These are phyloP conservation scores for Pseudogymnoascus pannorum DNA, from an alignment of 2,329 filamentous ascomycete genomes.

Conservation along the genomic window DNA sequence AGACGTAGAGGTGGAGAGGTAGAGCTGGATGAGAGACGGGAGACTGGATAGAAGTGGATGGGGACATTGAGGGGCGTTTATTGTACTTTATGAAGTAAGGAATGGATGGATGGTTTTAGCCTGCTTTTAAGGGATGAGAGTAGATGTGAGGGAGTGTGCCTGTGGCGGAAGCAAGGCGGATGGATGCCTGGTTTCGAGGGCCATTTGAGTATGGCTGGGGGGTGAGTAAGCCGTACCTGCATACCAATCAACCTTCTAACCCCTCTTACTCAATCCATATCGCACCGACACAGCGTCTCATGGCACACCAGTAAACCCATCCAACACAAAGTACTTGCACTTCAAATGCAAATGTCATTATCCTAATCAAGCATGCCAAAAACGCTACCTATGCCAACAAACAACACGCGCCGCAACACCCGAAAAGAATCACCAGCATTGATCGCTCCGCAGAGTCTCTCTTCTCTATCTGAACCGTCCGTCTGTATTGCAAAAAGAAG, in stretches of 20 bases:
- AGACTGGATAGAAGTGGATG: neutral
- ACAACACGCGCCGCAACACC: neutral
- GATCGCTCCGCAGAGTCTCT: neutral
- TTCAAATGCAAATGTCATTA: neutral
- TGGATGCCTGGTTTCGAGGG: neutral
- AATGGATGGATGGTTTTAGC: neutral
- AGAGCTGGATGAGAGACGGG: neutral
- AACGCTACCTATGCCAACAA: neutral
- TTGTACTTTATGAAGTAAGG: neutral
- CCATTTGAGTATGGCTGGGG: no score
- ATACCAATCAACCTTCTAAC: no score
- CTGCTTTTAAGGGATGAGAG: neutral
- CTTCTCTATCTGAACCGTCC: neutral
- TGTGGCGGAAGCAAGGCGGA: neutral
- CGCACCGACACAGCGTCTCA: no score
- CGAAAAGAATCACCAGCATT: neutral
- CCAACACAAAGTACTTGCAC: neutral
- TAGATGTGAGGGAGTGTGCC: neutral
- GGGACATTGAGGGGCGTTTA: neutral
- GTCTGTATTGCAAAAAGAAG: neutral
- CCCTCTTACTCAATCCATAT: no score
- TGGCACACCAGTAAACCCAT: neutral
- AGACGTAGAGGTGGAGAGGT: constrained; percentile 1
- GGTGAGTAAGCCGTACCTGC: no score
- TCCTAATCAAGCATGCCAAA: neutral